phyloP scores from a whole-genome alignment of 2,329 filamentous ascomycete genomes.

The Fonsecaea monophora region DNA sequence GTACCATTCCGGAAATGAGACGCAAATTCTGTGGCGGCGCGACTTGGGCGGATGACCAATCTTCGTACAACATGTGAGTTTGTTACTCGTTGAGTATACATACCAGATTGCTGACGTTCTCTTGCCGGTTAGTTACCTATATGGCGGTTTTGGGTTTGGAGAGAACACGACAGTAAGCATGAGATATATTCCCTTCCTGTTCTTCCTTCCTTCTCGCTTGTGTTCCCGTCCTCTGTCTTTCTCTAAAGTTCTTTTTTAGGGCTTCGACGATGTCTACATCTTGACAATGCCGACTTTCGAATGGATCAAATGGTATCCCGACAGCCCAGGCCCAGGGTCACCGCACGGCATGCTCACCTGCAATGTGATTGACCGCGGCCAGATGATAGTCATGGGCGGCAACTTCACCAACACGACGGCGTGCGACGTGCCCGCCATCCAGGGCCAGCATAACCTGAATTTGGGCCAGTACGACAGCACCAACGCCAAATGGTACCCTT shows the following conservation, averaged over 20 bases:
- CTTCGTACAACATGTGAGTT: constrained; percentile 59
- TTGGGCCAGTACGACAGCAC: constrained; percentile 24
- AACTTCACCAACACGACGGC: constrained; percentile 25
- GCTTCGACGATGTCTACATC: constrained; percentile 34
- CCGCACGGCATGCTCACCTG: constrained; percentile 44
- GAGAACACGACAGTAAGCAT: constrained; percentile 19
- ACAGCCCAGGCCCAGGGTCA: constrained; percentile 5
- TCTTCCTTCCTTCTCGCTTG: too few species aligned
- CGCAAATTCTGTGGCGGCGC: constrained; percentile 55
- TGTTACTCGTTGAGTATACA: background rate
- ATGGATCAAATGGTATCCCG: constrained; percentile 33
- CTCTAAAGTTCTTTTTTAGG: background rate
- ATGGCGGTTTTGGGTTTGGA: constrained; percentile 31
- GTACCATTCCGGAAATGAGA: constrained; percentile 24
- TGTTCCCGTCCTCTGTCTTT: background rate
- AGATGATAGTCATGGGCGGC: constrained; percentile 53
- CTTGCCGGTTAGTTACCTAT: constrained; percentile 16
- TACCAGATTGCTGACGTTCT: background rate
- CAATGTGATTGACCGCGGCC: constrained; percentile 46
- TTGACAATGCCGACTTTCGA: constrained; percentile 33
- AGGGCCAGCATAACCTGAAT: constrained; percentile 28
- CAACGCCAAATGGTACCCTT: constrained; percentile 28
- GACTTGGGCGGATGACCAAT: constrained; percentile 64
- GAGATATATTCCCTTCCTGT: too few species aligned
- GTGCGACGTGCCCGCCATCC: constrained; percentile 24